Percentiles rank a stretch among this genome's conserved stretches.
phyloP scores from a whole-genome alignment of 495 filamentous ascomycete species.

The Physcia stellaris region DNA sequence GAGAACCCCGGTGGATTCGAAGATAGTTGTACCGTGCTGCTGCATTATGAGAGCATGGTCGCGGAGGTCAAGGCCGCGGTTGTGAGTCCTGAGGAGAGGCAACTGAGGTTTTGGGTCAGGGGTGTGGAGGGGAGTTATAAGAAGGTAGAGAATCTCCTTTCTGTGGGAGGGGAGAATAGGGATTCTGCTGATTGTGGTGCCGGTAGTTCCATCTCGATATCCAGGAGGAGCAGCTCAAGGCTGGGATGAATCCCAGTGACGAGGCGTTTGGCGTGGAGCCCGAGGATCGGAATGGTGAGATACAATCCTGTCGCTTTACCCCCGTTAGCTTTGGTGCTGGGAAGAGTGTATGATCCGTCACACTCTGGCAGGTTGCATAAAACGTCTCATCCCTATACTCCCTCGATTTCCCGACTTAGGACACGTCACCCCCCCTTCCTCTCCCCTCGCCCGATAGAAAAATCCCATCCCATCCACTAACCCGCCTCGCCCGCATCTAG shows the following conservation, averaged over 20 bases:
- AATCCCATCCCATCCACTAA: background rate
- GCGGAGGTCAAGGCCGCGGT: slow-evolving; percentile 57
- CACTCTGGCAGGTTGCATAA: no score
- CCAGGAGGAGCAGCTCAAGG: slow-evolving; percentile 71
- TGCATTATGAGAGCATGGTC: slow-evolving; percentile 50
- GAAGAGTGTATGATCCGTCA: background rate
- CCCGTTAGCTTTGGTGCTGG: background rate
- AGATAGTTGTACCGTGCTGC: slow-evolving; percentile 54
- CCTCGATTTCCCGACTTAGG: no score
- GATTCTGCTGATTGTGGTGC: background rate
- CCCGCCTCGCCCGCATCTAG: slow-evolving; percentile 12
- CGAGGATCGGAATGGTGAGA: slow-evolving; percentile 33
- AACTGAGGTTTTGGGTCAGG: slow-evolving; percentile 68
- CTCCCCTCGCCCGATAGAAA: no score
- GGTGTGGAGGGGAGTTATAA: slow-evolving; percentile 70
- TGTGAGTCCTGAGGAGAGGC: slow-evolving; percentile 54
- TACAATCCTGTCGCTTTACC: background rate
- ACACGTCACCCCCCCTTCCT: no score
- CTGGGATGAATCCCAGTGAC: slow-evolving; percentile 51
- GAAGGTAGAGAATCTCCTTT: slow-evolving; percentile 32
- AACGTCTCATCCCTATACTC: no score
- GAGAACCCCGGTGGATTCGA: slow-evolving; percentile 43
- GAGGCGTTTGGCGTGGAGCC: slow-evolving; percentile 53
- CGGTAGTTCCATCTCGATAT: slow-evolving; percentile 51
- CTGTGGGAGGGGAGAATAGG: no score